phyloP scores from a whole-genome alignment of 495 filamentous ascomycete genomes.

The Penicillium dipodomyicola region DNA sequence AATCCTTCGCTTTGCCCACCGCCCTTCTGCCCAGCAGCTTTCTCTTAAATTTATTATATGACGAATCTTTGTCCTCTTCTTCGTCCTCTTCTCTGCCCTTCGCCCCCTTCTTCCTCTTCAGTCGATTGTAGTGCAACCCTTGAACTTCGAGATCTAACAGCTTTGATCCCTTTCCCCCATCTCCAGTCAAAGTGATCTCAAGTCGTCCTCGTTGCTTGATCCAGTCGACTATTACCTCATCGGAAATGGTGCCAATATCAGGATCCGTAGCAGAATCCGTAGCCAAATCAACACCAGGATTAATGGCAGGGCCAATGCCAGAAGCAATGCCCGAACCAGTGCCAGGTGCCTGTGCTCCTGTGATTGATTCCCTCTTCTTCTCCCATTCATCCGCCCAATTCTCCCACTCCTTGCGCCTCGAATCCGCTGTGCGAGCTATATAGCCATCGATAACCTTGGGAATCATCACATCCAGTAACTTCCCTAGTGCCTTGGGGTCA shows the following conservation, averaged over 20 bases:
- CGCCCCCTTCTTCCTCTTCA: conserved; percentile 1
- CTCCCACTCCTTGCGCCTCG: neutral
- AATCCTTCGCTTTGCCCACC: neutral
- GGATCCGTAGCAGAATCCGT: neutral
- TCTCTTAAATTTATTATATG: neutral
- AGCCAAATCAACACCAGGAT: neutral
- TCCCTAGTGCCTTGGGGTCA: neutral
- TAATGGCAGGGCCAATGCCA: neutral
- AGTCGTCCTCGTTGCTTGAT: neutral
- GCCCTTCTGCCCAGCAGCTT: no score
- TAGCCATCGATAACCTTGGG: neutral
- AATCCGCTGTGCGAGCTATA: neutral
- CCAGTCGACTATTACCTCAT: neutral
- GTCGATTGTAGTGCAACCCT: neutral
- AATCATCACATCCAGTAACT: neutral
- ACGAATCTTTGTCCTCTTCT: neutral
- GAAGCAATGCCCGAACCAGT: no score
- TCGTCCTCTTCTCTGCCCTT: neutral
- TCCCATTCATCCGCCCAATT: neutral
- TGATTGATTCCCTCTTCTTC: neutral
- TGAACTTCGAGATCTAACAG: conserved; percentile 4
- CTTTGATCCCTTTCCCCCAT: neutral
- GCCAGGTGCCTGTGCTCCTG: neutral
- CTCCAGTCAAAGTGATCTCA: neutral
- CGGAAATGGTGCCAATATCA: neutral